Conservation (phyloP, 371 early-diverging fungal genomes). For the Mucor irregularis region DNA sequence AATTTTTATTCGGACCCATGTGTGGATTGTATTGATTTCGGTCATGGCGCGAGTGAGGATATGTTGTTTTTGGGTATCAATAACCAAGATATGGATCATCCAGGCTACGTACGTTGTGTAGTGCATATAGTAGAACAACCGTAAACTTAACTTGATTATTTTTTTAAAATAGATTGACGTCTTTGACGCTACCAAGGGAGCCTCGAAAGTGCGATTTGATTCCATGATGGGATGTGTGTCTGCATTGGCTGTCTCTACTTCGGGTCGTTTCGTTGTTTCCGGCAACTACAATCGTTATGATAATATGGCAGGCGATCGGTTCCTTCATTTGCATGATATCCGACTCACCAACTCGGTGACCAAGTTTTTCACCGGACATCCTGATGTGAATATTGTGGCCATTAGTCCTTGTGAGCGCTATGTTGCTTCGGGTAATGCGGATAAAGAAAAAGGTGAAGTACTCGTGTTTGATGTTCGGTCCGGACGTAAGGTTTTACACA, state of each 20-base stretch:
- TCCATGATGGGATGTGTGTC: slow-evolving; percentile 34
- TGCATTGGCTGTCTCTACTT: slow-evolving; percentile 25
- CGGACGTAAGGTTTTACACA: slow-evolving; percentile 19
- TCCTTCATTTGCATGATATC: slow-evolving; percentile 36
- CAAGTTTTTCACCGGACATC: slow-evolving; percentile 30
- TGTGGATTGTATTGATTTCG: slow-evolving; percentile 43
- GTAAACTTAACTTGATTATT: background rate
- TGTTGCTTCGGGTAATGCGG: slow-evolving; percentile 40
- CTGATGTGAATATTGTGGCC: slow-evolving; percentile 41
- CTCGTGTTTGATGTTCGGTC: slow-evolving; percentile 36
- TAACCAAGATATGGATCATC: slow-evolving; percentile 15
- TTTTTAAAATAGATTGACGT: slow-evolving; percentile 24
- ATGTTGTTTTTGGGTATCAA: slow-evolving; percentile 31
- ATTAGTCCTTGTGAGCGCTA: slow-evolving; percentile 43
- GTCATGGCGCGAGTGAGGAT: slow-evolving; percentile 21
- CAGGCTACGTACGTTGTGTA: slow-evolving; percentile 30
- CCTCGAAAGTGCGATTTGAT: slow-evolving; percentile 4
- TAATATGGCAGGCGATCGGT: slow-evolving; percentile 30
- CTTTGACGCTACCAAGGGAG: slow-evolving; percentile 22
- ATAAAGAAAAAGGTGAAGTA: slow-evolving; percentile 33
- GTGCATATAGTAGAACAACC: background rate
- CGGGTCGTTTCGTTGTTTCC: slow-evolving; percentile 29
- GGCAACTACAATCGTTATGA: slow-evolving; percentile 35
- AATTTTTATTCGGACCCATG: slow-evolving; percentile 13
- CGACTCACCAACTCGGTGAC: slow-evolving; percentile 7